Evolutionary conservation across 768 basidiomycete species (phyloP).

Genomic region (Lentinus brumalis): DNA sequence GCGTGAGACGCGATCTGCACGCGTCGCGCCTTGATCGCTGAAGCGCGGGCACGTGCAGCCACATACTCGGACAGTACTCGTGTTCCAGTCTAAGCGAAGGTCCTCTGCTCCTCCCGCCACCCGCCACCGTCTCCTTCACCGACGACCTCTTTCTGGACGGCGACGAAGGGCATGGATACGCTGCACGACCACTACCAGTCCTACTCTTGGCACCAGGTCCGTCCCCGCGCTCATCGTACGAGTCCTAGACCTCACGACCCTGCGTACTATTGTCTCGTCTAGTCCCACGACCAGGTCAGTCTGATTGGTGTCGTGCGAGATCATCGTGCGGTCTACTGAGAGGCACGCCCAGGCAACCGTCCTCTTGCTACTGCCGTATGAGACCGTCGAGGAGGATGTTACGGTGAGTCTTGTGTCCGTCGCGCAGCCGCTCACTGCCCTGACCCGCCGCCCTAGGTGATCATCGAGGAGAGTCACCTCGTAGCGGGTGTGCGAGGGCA

Average conservation of each 20-base stretch:
- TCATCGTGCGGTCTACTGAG: slow-evolving; percentile 8
- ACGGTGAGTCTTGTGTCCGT: slow-evolving; percentile 45
- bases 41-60: slow-evolving; percentile 23
- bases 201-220: slow-evolving; percentile 89
- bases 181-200: slow-evolving; percentile 36
- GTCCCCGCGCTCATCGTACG: slow-evolving; percentile 23
- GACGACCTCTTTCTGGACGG: background rate
- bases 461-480: slow-evolving; percentile 70
- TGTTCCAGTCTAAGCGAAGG: slow-evolving; percentile 10
- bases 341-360: slow-evolving; percentile 63
- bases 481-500: slow-evolving; percentile 74
- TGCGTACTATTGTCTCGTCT: slow-evolving; percentile 3
- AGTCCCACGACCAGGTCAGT: slow-evolving; percentile 88
- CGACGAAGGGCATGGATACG: slow-evolving; percentile 25
- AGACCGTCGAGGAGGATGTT: slow-evolving; percentile 71
- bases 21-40: slow-evolving; percentile 8
- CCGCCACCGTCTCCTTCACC: background rate
- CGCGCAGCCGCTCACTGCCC: slow-evolving; percentile 3
- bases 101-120: background rate
- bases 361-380: slow-evolving; percentile 70
- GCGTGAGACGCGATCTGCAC: background rate
- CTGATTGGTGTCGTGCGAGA: background rate
- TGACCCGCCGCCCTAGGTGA: slow-evolving; percentile 47
- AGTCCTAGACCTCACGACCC: background rate
- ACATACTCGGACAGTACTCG: slow-evolving; percentile 15